Base-by-base conservation (phyloP, 768 basidiomycete genomes). In the Tulasnella sp. region DNA sequence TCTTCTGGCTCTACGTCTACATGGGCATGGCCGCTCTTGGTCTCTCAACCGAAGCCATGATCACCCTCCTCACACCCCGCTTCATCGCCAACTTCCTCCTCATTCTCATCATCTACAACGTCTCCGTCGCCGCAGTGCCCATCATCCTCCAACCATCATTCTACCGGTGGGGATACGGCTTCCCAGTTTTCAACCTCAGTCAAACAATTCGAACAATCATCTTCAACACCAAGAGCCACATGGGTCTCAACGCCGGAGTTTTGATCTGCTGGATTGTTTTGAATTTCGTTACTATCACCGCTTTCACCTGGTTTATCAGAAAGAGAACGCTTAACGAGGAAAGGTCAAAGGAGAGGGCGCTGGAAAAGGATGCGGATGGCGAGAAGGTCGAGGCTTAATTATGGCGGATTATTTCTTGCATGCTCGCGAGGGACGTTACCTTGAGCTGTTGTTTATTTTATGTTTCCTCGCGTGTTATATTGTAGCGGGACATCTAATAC, bases 151-250 rank as follows among this genome's bases (percentile, higher is more conserved):
- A 84, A 56, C 81, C 82, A 9, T 80, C 82, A 76, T 83, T 86
- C 80, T 88, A 87, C 79, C 71, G 79, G 27, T 79, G 52, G 42
- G 78, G 78, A 16, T 79, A 79, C 46, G 76, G 76, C 39, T 87
- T 87, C 81, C 93, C 93, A 0, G 93, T 94, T 82, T 93, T 92
- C 84, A 92, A 93, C 82, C 86, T 93, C 42, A 89, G 91, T 18
- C 85, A 86, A 44, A 89, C 91, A 0, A 87, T 90, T 4, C 87
- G 93, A n/a, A 86, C 89, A 27, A 86, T 94, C 76, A 83, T 92
- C 24, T 93, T 94, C 81, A 85, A 88, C 52, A 92, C 92, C 7
- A 90, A 89, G 83, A 91, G 92, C 80, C 85, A 89, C 34, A 83
- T 86, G 24, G 85, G 83, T 8, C 82, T 76, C 21, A 84, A 85